phyloP scores from a whole-genome alignment of 305 asterid genomes.

The Stenogyne calaminthoides region DNA sequence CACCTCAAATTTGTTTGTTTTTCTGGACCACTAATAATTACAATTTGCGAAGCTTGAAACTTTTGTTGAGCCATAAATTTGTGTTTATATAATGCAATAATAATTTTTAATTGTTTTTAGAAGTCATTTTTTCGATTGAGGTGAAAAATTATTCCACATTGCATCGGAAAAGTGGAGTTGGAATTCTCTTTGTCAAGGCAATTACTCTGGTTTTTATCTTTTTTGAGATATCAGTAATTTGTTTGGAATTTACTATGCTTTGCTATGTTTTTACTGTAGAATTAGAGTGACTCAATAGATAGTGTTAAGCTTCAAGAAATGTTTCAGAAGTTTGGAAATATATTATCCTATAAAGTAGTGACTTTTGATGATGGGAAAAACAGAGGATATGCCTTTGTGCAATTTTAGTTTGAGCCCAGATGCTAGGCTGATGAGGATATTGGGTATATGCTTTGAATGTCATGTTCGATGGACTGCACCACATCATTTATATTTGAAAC shows the following conservation, averaged over 20 bases:
- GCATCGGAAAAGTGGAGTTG: slow-evolving; percentile 77
- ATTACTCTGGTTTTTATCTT: slow-evolving; percentile 6
- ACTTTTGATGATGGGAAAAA: too few relatives aligned
- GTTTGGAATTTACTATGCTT: not conserved
- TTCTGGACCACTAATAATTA: not conserved
- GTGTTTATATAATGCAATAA: not conserved
- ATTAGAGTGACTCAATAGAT: too few relatives aligned
- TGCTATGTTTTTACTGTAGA: slow-evolving; percentile 46
- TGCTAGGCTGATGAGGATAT: too few relatives aligned
- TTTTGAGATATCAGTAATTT: slow-evolving; percentile 3
- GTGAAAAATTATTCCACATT: slow-evolving; percentile 58
- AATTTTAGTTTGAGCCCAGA: too few relatives aligned
- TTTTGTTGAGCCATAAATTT: slow-evolving; percentile 4
- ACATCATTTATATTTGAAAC: too few relatives aligned
- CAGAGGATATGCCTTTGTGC: too few relatives aligned
- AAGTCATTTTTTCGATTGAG: slow-evolving; percentile 66
- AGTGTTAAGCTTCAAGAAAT: too few relatives aligned
- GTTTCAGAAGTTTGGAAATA: too few relatives aligned
- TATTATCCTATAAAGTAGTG: too few relatives aligned
- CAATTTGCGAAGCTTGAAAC: slow-evolving; percentile 1
- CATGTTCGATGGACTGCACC: too few relatives aligned
- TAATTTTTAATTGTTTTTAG: slow-evolving; percentile 9
- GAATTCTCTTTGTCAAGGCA: slow-evolving; percentile 92
- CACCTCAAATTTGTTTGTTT: not conserved
- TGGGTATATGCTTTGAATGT: too few relatives aligned